Conservation (phyloP, 257 asterid genomes). For the Haberlea rhodopensis region DNA sequence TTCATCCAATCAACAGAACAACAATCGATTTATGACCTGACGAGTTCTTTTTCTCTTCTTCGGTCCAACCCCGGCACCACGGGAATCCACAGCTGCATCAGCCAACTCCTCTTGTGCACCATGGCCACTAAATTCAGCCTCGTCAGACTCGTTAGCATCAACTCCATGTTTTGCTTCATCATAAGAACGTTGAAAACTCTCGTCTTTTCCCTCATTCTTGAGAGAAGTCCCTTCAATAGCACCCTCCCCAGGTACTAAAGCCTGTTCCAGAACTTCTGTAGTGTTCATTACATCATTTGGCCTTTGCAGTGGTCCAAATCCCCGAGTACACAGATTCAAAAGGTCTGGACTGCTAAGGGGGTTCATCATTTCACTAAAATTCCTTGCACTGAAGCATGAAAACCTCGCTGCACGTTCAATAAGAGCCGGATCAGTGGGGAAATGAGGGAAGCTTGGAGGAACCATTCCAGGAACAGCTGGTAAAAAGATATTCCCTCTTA, state of each 20-base stretch:
- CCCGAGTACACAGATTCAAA: conserved; percentile 38
- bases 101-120: conserved; percentile 55
- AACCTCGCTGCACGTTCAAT: conserved; percentile 87
- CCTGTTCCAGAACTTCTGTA: conserved; percentile 40
- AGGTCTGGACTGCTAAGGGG: conserved; percentile 40
- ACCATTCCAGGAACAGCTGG: conserved; percentile 52
- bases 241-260: conserved; percentile 25
- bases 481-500: conserved; percentile 56
- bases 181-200: conserved; percentile 29
- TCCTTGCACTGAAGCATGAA: conserved; percentile 85
- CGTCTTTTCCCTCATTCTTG: conserved; percentile 48
- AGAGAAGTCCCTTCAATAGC: conserved; percentile 45
- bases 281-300: conserved; percentile 44
- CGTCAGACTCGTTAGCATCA: conserved; percentile 52
- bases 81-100: conserved; percentile 39
- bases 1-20: not conserved
- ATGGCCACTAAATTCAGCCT: conserved; percentile 66
- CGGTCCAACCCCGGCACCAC: conserved; percentile 44
- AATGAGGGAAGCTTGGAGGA: conserved; percentile 61
- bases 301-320: conserved; percentile 42
- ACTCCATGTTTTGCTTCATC: conserved; percentile 50
- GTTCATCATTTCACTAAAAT: conserved; percentile 53
- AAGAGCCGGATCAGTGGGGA: conserved; percentile 80
- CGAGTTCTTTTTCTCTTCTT: conserved; percentile 77
- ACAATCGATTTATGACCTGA: conserved; percentile 44